These are phyloP conservation scores for Ophiostoma australiae DNA, from an alignment of 2,329 filamentous ascomycete species.

Conservation along the genomic window DNA sequence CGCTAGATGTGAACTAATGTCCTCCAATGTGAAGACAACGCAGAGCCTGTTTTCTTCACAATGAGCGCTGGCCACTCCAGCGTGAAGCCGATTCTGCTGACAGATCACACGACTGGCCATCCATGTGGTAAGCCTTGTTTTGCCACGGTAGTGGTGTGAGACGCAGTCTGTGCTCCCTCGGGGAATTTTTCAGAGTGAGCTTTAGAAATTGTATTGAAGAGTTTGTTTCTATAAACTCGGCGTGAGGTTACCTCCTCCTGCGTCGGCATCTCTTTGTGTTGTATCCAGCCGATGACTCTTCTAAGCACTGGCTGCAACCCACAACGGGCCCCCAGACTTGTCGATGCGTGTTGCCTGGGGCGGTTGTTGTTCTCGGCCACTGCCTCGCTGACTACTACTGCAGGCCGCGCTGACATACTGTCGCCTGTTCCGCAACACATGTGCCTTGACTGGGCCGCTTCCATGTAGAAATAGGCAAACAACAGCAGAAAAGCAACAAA, in stretches of 20 bases:
- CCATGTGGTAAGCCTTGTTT: slow-evolving; percentile 8
- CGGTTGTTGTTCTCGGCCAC: background rate
- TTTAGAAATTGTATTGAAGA: too few relatives aligned
- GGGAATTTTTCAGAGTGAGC: too few relatives aligned
- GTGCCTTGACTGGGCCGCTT: background rate
- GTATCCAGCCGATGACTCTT: background rate
- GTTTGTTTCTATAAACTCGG: background rate
- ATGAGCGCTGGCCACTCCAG: background rate
- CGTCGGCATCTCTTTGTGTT: too few relatives aligned
- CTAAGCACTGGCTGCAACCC: background rate
- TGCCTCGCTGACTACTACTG: background rate
- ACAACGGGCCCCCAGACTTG: background rate
- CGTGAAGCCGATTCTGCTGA: background rate
- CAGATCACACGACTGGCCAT: background rate
- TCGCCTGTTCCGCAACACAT: background rate
- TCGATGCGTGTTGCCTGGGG: background rate
- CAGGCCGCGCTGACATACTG: too few relatives aligned
- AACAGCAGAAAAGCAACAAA: too few relatives aligned
- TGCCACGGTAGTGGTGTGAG: background rate
- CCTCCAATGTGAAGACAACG: slow-evolving; percentile 1
- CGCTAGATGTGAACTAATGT: background rate
- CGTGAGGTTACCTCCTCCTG: too few relatives aligned
- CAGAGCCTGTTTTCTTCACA: background rate
- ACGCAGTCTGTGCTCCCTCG: too few relatives aligned
- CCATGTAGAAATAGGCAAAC: too few relatives aligned